phyloP scores from a whole-genome alignment of 106 monocot genomes.

The Apostasia ramifera region DNA sequence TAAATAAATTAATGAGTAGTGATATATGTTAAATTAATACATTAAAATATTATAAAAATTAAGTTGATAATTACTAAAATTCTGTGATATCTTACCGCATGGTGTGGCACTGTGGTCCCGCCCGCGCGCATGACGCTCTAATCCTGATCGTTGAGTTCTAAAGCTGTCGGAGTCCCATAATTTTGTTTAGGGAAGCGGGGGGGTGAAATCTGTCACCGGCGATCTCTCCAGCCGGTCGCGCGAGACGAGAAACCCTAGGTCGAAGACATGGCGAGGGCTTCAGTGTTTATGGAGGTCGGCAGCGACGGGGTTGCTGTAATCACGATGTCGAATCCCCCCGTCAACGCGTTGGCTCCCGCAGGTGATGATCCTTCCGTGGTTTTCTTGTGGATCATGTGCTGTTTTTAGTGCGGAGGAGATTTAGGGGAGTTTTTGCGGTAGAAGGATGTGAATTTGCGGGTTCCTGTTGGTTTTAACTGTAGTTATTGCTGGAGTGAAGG shows the following conservation, averaged over 20 bases:
- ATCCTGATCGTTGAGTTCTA: no score
- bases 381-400: no score
- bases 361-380: background rate
- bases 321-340: conserved; percentile 24
- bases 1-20: no score
- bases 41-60: no score
- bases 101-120: no score
- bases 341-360: conserved; percentile 16
- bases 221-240: no score
- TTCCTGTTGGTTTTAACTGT: conserved; percentile 5
- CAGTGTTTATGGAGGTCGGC: conserved; percentile 13
- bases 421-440: background rate
- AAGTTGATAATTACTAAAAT: no score
- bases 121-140: no score
- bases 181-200: no score
- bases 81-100: no score
- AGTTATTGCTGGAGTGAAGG: conserved; percentile 60
- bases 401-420: no score
- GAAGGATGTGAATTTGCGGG: background rate
- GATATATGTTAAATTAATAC: no score
- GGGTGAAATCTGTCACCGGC: background rate
- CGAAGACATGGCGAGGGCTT: conserved; percentile 3
- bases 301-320: conserved; percentile 27
- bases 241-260: background rate
- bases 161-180: background rate